Base-by-base conservation (phyloP, 1,139 yeast species). In the Meyerozyma smithsonii region DNA sequence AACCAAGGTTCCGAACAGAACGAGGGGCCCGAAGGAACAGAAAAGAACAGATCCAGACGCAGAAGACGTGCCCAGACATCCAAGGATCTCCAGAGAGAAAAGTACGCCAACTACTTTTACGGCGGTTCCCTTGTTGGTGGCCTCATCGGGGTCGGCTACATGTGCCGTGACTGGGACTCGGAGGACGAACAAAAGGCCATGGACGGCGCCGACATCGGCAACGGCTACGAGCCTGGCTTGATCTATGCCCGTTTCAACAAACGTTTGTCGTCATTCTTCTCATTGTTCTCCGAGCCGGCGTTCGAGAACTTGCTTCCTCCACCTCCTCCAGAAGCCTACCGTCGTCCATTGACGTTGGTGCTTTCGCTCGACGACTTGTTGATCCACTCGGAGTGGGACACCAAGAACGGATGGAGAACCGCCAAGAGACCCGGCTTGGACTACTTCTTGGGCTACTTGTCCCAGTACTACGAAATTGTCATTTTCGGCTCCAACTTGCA, bases 391-490 rank as follows among this genome's bases (percentile, higher is more conserved):
- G 87, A 84, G 46, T 92, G 98, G 98, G 79, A 86, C 44, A 81
- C 89, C 50, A 81, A 87, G 62, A 76, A 82, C 58, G 98, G 98
- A 40, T 92, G 99, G 99, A 82, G 95, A 69, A 92, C 97, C 16
- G 97, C 96, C 35, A 94, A 94, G 73, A 86, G 99, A 69, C 98
- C 98, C 34, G 99, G 98, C 44, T 81, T 88, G 46, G 98, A 94
- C 65, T 94, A 94, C 72, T 92, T 92, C 69, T 71, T 92, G 61
- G 96, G 95, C 28, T 92, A 92, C 65, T 73, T 92, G 54, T 86
- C 96, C 5, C 96, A 88, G 64, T 90, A 89, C 69, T 92, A 92
- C 64, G 99, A 92, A 66, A 84, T 92, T 58, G 97, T 94, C 42
- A 69, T 94, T 39, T 92, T 92, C 60, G 79, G 94, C 26, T 80